phyloP scores from a whole-genome alignment of 371 early-diverging fungal species.

The Actinomucor elegans region DNA sequence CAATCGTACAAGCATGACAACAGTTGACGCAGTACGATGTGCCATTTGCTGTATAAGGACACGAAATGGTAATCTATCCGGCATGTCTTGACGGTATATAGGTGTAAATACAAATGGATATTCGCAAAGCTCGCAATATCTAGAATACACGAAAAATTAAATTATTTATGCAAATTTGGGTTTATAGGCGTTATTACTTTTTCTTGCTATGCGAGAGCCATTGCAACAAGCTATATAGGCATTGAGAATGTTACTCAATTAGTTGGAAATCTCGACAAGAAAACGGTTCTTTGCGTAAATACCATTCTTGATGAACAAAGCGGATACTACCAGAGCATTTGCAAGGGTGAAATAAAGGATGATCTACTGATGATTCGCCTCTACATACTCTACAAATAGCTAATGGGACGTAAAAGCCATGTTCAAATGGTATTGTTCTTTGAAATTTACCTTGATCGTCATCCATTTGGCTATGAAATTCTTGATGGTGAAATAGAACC shows the following conservation, averaged over 20 bases:
- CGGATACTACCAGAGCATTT: slow-evolving; percentile 76
- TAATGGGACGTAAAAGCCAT: not conserved
- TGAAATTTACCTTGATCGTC: slow-evolving; percentile 2
- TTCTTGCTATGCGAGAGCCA: slow-evolving; percentile 89
- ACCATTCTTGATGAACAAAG: slow-evolving; percentile 74
- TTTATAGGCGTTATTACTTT: slow-evolving; percentile 30
- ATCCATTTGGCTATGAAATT: slow-evolving; percentile 4
- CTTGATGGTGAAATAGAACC: too few relatives aligned
- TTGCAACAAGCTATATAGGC: slow-evolving; percentile 65
- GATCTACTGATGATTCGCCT: slow-evolving; percentile 50
- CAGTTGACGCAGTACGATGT: slow-evolving; percentile 26
- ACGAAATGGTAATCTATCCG: slow-evolving; percentile 53
- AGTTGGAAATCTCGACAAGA: not conserved
- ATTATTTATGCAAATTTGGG: too few relatives aligned
- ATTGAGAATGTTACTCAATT: too few relatives aligned
- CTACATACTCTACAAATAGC: slow-evolving; percentile 79
- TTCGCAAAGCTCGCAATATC: slow-evolving; percentile 86
- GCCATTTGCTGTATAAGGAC: slow-evolving; percentile 56
- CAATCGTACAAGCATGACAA: slow-evolving; percentile 29
- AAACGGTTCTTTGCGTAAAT: too few relatives aligned
- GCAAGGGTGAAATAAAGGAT: slow-evolving; percentile 76
- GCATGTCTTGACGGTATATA: slow-evolving; percentile 73
- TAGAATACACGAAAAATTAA: too few relatives aligned
- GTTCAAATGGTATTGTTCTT: not conserved
- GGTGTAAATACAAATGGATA: slow-evolving; percentile 77